These are phyloP conservation scores for Colletotrichum siamense DNA, from an alignment of 2,329 filamentous ascomycete genomes.

Conservation along the genomic window DNA sequence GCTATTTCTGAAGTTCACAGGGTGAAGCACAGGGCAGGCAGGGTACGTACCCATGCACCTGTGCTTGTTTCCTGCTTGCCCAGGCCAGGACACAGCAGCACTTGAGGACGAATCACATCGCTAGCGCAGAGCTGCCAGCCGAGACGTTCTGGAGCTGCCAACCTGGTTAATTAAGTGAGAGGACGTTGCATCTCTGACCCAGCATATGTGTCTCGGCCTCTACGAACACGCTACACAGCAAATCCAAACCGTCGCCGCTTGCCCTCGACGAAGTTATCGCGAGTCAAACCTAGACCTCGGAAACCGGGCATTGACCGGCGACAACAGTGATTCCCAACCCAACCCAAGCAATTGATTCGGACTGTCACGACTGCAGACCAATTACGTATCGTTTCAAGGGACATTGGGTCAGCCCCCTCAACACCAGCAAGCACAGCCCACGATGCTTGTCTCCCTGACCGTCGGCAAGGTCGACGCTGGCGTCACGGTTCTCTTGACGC, in stretches of 20 bases:
- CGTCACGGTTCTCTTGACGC: slow-evolving; percentile 93
- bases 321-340: background rate
- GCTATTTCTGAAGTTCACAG: background rate
- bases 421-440: slow-evolving; percentile 27
- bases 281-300: background rate
- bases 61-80: background rate
- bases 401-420: background rate
- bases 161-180: slow-evolving; percentile 17
- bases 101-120: slow-evolving; percentile 11
- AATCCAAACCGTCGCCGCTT: background rate
- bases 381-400: background rate
- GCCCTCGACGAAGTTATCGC: background rate
- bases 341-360: background rate
- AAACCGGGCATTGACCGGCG: background rate
- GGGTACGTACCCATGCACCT: slow-evolving; percentile 1
- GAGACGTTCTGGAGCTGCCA: slow-evolving; percentile 19
- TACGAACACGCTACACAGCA: background rate
- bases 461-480: slow-evolving; percentile 99
- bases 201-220: slow-evolving; percentile 13
- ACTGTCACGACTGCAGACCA: background rate
- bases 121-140: slow-evolving; percentile 20
- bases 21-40: background rate
- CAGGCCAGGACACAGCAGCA: background rate
- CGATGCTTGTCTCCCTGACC: slow-evolving; percentile 95
- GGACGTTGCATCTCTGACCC: background rate